Evolutionary conservation across 176 grass and related monocot species (phyloP).

Genomic region (Oryza rufipogon): DNA sequence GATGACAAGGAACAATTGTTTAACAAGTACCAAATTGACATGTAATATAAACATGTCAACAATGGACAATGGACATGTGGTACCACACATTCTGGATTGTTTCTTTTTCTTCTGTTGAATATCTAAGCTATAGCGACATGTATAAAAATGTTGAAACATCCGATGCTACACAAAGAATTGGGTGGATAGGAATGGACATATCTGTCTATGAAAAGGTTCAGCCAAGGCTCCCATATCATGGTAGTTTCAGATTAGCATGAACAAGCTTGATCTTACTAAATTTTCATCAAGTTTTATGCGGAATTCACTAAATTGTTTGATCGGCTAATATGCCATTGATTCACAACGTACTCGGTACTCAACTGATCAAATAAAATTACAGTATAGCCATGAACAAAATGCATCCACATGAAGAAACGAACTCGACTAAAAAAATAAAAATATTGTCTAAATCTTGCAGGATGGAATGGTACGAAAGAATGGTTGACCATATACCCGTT

Average conservation of each 20-base stretch:
- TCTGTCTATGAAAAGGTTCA: background rate
- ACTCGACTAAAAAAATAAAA: background rate
- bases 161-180: background rate
- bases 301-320: constrained; percentile 13
- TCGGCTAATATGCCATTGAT: background rate
- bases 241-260: background rate
- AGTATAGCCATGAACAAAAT: background rate
- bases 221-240: background rate
- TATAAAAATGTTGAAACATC: background rate
- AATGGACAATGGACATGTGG: constrained; percentile 9
- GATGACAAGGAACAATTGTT: constrained; percentile 13
- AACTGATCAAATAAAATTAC: background rate
- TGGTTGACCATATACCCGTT: background rate
- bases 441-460: background rate
- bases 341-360: background rate
- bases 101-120: background rate
- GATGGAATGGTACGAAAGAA: background rate
- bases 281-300: background rate
- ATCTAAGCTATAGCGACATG: background rate
- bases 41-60: background rate
- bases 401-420: background rate
- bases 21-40: constrained; percentile 16
- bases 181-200: background rate
- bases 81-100: constrained; percentile 24
- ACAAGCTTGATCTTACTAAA: background rate